A percentile compares a stretch with the other conserved stretches of the same genome.
Evolutionary conservation across 805 yeast species (phyloP).

Genomic region (Yamadazyma akitaensis): DNA sequence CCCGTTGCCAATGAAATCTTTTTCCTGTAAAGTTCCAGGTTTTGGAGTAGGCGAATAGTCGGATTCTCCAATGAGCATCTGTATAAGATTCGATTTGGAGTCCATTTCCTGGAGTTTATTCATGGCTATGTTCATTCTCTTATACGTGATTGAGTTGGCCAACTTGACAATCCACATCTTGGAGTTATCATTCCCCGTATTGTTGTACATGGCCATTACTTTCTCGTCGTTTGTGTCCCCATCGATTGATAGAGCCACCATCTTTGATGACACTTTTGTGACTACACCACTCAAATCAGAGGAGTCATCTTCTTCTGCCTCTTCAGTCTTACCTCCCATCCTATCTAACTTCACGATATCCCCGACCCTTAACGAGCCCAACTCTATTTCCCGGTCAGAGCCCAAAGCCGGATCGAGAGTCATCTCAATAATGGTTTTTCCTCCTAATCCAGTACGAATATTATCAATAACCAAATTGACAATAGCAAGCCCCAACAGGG

Average conservation of each 20-base stretch:
- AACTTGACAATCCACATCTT: conserved; percentile 68
- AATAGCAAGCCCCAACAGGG: conserved; percentile 70
- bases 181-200: conserved; percentile 31
- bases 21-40: conserved; percentile 6
- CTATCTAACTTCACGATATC: conserved; percentile 68
- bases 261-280: conserved; percentile 45
- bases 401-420: conserved; percentile 49
- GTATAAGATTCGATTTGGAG: conserved; percentile 30
- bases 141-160: conserved; percentile 67
- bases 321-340: conserved; percentile 28
- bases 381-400: conserved; percentile 27
- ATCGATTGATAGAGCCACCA: conserved; percentile 58
- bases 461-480: conserved; percentile 60
- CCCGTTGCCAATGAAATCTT: conserved; percentile 37
- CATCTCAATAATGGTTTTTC: conserved; percentile 65
- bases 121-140: conserved; percentile 76
- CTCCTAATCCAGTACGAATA: conserved; percentile 75
- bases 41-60: conserved; percentile 25
- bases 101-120: conserved; percentile 55
- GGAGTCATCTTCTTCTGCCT: conserved; percentile 7
- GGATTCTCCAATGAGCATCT: conserved; percentile 45
- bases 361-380: conserved; percentile 63
- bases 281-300: conserved; percentile 61
- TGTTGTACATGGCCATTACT: conserved; percentile 44
- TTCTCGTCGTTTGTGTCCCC: conserved; percentile 51